Evolutionary conservation across 306 rosid species (phyloP).

Genomic region (Clitoria ternatea): DNA sequence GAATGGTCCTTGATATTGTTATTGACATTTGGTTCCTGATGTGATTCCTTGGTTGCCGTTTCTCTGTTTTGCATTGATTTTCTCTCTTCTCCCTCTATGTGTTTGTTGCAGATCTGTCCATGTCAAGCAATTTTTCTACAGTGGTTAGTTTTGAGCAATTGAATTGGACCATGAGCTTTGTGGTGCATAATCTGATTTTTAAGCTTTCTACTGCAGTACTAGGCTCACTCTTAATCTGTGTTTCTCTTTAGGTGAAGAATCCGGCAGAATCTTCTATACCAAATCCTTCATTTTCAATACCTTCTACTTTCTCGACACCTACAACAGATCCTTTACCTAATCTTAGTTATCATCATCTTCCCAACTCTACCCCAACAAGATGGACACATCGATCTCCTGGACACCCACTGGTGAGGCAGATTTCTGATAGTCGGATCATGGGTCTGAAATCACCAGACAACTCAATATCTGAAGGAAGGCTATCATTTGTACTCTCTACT

Average conservation of each 20-base stretch:
- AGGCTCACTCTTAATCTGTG: constrained; percentile 14
- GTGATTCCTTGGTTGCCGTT: not conserved
- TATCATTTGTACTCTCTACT: constrained; percentile 66
- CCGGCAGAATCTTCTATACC: constrained; percentile 47
- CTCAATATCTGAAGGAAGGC: constrained; percentile 81
- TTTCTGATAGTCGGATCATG: constrained; percentile 69
- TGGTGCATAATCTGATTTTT: constrained; percentile 25
- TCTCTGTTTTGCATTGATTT: constrained; percentile 36
- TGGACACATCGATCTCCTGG: constrained; percentile 72
- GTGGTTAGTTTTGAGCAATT: constrained; percentile 50
- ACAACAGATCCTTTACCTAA: constrained; percentile 45
- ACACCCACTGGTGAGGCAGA: constrained; percentile 71
- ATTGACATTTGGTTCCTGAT: not conserved
- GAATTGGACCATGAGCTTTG: constrained; percentile 22
- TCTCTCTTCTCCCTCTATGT: constrained; percentile 25
- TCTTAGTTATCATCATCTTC: constrained; percentile 40
- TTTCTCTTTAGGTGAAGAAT: constrained; percentile 58
- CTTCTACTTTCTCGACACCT: constrained; percentile 55
- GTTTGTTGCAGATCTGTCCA: constrained; percentile 60
- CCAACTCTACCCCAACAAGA: constrained; percentile 66
- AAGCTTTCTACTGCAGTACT: constrained; percentile 1
- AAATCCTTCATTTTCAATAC: constrained; percentile 52
- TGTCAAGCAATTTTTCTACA: constrained; percentile 63
- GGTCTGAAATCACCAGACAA: constrained; percentile 78
- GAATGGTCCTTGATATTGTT: constrained; percentile 12